Evolutionary conservation across 164 flowering plant species (phyloP).

Genomic region (Vitis rupestris): DNA sequence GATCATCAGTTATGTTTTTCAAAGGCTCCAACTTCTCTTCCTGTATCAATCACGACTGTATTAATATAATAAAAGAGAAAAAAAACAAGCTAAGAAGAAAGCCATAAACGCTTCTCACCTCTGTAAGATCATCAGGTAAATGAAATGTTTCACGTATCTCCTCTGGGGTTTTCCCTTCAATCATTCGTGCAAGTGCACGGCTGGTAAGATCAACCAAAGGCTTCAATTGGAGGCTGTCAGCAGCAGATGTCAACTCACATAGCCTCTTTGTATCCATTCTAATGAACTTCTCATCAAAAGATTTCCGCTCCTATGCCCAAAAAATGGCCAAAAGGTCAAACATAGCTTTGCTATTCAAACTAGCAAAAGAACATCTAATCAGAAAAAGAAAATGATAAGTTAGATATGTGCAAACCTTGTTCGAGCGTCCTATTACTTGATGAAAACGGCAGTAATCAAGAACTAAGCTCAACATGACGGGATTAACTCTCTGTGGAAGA

Average conservation of each 20-base stretch:
- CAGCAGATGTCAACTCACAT: constrained; percentile 71
- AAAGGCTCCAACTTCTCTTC: constrained; percentile 77
- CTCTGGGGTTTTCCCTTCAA: constrained; percentile 60
- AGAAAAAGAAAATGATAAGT: background rate
- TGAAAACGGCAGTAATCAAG: constrained; percentile 76
- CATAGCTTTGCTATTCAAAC: background rate
- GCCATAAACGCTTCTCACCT: constrained; percentile 37
- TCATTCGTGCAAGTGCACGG: constrained; percentile 71
- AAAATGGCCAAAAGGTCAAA: too few species aligned
- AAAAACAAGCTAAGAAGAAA: background rate
- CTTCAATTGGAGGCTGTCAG: constrained; percentile 65
- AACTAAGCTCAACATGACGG: constrained; percentile 48
- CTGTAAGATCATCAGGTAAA: constrained; percentile 78
- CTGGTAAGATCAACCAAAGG: constrained; percentile 71
- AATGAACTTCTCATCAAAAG: constrained; percentile 63
- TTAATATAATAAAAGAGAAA: background rate
- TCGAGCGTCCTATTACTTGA: constrained; percentile 68
- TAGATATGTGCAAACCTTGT: constrained; percentile 38
- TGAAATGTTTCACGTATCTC: constrained; percentile 68
- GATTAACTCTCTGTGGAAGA: constrained; percentile 64
- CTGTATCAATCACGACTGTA: constrained; percentile 26
- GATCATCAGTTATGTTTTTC: constrained; percentile 68
- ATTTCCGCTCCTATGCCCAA: background rate
- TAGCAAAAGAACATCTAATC: background rate
- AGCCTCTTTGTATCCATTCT: constrained; percentile 56